Evolutionary conservation across 768 basidiomycete genomes (phyloP), one percentile per base, ranked within the genome.

Genomic region (Kwoniella bestiolae): DNA sequence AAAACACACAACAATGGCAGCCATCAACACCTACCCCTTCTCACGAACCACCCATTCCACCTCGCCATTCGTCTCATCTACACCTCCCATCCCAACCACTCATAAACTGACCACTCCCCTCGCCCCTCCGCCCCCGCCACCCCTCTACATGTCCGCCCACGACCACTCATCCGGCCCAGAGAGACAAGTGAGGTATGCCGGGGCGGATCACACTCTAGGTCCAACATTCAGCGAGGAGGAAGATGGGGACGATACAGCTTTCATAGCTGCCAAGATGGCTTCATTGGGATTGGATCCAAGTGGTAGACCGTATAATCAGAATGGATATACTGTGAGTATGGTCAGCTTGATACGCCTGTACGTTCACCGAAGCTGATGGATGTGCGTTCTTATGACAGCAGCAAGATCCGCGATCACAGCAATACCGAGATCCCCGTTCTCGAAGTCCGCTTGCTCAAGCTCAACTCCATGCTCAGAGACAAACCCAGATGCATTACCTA

Each of bases 241-340:
- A 58, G 74, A 76, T 55, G 74, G 72, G 4, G 74, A 76, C 55
- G 74, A 76, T 57, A 63, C 72, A 12, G 71, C 64, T 45, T 76
- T 68, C 46, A 73, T 76, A 31, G 72, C 74, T 25, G 47, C 63
- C 8, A 69, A 71, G 56, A 76, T 76, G 74, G 70, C 67, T n/a
- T 46, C 46, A 3, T 49, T 68, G 34, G 67, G 67, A 9, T 21
- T 68, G 58, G 62, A 68, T 52, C 67, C 63, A 7, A 65, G 50
- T 35, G 67, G 53, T 7, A 56, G 56, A 46, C 66, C 66, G 3
- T 67, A 67, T 47, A 62, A 56, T 41, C 58, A 59, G 23, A 60
- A 41, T 21, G 65, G 58, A 1, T 66, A 53, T 56, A 31, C 51
- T 7, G 56, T 57, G n/a, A 57, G 56, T 57, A 16, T 5, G 26